Conservation (phyloP, 352 stramenopile species). For the Phytophthora foliorum region DNA sequence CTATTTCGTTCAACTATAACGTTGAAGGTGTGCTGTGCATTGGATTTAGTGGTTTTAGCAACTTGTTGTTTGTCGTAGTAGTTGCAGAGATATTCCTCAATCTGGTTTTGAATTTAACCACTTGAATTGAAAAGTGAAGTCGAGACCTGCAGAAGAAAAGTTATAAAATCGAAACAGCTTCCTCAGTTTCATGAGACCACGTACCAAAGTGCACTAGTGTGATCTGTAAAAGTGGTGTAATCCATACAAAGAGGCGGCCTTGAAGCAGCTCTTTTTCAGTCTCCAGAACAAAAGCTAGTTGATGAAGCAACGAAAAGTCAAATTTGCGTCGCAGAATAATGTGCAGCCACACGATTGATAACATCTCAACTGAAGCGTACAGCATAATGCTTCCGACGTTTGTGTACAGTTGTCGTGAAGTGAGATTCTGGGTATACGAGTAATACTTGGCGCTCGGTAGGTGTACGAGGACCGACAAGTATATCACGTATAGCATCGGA, state of each 20-base stretch:
- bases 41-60: not conserved
- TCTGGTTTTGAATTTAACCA: not conserved
- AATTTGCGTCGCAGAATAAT: conserved; percentile 20
- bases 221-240: conserved; percentile 34
- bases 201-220: conserved; percentile 38
- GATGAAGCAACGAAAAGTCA: conserved; percentile 29
- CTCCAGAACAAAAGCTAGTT: conserved; percentile 52
- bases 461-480: conserved; percentile 18
- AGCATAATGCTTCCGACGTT: conserved; percentile 8
- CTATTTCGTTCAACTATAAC: too few species aligned
- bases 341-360: conserved; percentile 12
- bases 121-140: conserved; percentile 7
- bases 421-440: not conserved
- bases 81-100: too few species aligned
- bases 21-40: not conserved
- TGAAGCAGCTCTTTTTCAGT: conserved; percentile 35
- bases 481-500: conserved; percentile 21
- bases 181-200: not conserved
- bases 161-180: not conserved
- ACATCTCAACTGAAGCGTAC: conserved; percentile 12
- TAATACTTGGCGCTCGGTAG: conserved; percentile 36
- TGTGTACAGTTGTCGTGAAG: not conserved
- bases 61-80: not conserved
- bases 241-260: conserved; percentile 36
- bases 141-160: conserved; percentile 4